These are phyloP conservation scores for Fusarium sp. DNA, from an alignment of 2,329 filamentous ascomycete genomes.

Conservation along the genomic window DNA sequence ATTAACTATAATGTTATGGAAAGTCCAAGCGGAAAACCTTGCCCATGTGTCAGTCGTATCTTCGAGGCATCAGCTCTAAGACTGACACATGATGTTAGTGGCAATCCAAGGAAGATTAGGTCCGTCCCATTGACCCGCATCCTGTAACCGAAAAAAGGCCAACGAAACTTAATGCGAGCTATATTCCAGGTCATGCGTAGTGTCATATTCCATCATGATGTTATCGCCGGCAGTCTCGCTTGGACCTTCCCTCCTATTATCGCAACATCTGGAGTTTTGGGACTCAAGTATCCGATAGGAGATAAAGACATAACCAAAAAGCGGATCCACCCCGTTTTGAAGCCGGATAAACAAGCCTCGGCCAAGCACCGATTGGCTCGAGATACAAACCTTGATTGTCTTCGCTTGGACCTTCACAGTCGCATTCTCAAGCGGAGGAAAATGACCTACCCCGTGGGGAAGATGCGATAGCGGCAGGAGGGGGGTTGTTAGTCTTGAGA, in stretches of 20 bases:
- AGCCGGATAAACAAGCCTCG: neutral
- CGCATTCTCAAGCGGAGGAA: neutral
- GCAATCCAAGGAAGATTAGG: neutral
- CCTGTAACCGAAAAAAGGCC: rapidly evolving
- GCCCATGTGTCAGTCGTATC: rapidly evolving
- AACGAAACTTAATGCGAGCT: rapidly evolving
- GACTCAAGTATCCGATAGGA: neutral
- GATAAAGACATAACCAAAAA: neutral
- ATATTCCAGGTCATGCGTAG: neutral
- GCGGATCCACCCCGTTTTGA: neutral
- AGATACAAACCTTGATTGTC: neutral
- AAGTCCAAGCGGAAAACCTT: neutral
- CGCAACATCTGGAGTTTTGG: no score
- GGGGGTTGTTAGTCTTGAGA: neutral
- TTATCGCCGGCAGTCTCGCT: neutral
- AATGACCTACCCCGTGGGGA: slow-evolving; percentile 5
- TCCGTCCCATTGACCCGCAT: rapidly evolving
- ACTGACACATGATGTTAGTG: no score
- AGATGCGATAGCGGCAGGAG: neutral
- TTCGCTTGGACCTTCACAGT: slow-evolving; percentile 1
- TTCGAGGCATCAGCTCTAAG: rapidly evolving
- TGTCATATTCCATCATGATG: neutral
- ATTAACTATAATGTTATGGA: rapidly evolving
- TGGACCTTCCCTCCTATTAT: neutral
- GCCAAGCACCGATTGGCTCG: neutral